These are phyloP conservation scores for Elongisporangium prolatum DNA, from an alignment of 352 stramenopile species.

Conservation along the genomic window DNA sequence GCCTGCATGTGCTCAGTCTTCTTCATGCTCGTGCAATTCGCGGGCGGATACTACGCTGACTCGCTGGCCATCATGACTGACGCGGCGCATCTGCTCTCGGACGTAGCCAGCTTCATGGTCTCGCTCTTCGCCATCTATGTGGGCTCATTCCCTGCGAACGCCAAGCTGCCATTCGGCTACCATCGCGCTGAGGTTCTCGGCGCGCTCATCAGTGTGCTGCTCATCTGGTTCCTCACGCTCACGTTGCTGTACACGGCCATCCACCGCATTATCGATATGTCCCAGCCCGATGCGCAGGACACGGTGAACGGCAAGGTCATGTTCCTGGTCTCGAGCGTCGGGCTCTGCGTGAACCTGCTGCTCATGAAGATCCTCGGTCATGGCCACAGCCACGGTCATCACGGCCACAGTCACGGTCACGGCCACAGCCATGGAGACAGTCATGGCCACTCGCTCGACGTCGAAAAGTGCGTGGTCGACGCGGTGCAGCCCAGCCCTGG, in stretches of 20 bases:
- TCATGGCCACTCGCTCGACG: constrained; percentile 13
- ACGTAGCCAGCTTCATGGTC: constrained; percentile 76
- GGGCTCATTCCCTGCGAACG: constrained; percentile 41
- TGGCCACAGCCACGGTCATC: constrained; percentile 30
- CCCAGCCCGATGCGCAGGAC: constrained; percentile 30
- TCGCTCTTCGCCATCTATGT: constrained; percentile 83
- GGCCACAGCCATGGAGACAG: constrained; percentile 18
- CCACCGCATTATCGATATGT: constrained; percentile 59
- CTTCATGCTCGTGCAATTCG: constrained; percentile 96
- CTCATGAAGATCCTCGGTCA: constrained; percentile 92
- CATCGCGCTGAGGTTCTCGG: constrained; percentile 95
- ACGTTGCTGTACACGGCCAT: constrained; percentile 91
- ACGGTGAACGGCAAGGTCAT: constrained; percentile 94
- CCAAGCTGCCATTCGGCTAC: constrained; percentile 92
- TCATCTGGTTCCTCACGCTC: constrained; percentile 93
- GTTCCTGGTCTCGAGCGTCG: constrained; percentile 91
- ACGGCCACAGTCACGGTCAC: constrained; percentile 48
- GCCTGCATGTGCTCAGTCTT: constrained; percentile 80
- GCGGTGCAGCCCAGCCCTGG: constrained; percentile 38
- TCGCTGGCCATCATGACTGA: constrained; percentile 95
- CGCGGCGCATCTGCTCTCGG: constrained; percentile 73
- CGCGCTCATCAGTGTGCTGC: constrained; percentile 91
- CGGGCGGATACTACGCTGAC: constrained; percentile 91
- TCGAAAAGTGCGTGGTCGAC: constrained; percentile 19
- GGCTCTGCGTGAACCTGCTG: constrained; percentile 93